Percentiles rank a stretch among this genome's conserved stretches.
Conservation (phyloP, 2,329 filamentous ascomycete genomes). For the Phialophora tarda region DNA sequence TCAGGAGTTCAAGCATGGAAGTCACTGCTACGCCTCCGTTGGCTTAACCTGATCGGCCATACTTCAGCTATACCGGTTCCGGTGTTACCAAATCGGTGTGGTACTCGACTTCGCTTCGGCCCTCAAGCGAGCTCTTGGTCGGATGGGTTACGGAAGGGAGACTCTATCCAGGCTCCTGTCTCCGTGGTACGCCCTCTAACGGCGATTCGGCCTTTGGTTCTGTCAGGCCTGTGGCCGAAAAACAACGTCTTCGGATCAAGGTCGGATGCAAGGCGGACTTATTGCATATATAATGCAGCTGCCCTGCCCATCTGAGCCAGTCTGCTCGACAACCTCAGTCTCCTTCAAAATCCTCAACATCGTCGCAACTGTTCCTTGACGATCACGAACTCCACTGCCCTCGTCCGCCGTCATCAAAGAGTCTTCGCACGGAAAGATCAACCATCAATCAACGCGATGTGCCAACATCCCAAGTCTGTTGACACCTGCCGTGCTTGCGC, state of each 20-base stretch:
- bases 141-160: conserved; percentile 1
- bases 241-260: neutral
- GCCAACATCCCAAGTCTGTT: conserved; percentile 26
- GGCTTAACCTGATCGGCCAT: conserved; percentile 8
- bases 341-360: conserved; percentile 2
- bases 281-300: conserved; percentile 27
- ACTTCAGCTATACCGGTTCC: conserved; percentile 7
- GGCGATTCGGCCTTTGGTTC: conserved; percentile 16
- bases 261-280: conserved; percentile 23
- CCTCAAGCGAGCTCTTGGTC: conserved; percentile 14
- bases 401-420: neutral
- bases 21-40: neutral
- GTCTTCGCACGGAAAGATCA: neutral
- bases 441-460: conserved; percentile 25
- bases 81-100: conserved; percentile 20
- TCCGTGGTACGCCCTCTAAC: conserved; percentile 17
- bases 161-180: conserved; percentile 6
- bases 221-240: neutral
- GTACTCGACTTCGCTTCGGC: conserved; percentile 12
- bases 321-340: neutral
- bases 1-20: neutral
- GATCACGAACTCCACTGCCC: neutral
- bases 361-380: neutral
- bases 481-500: conserved; percentile 25
- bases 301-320: neutral